phyloP scores from a whole-genome alignment of 208 protist species.

The Leishmania major region DNA sequence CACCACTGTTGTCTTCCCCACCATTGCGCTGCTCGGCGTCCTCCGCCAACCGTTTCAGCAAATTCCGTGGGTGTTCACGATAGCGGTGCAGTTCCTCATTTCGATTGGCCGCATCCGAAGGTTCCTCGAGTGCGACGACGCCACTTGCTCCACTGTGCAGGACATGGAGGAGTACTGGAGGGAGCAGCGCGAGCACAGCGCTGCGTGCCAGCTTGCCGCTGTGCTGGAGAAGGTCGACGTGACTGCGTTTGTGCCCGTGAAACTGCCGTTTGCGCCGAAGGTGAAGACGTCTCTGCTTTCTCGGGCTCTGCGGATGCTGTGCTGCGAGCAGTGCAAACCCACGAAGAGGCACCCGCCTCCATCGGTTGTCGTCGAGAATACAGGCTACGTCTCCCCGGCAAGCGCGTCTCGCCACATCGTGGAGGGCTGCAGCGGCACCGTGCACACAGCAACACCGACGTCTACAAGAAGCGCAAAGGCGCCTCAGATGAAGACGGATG shows the following conservation, averaged over 20 bases:
- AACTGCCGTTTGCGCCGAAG: constrained; percentile 47
- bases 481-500: background rate
- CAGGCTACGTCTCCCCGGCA: background rate
- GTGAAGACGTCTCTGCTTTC: constrained; percentile 20
- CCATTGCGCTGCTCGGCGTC: constrained; percentile 30
- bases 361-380: background rate
- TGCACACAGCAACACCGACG: background rate
- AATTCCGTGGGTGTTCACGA: constrained; percentile 75
- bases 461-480: background rate
- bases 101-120: constrained; percentile 53
- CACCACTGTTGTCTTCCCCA: constrained; percentile 59
- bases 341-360: background rate
- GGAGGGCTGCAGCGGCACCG: background rate
- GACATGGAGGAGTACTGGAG: constrained; percentile 32
- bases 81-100: constrained; percentile 68
- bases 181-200: constrained; percentile 15
- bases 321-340: constrained; percentile 26
- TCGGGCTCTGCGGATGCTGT: constrained; percentile 29
- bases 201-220: constrained; percentile 36
- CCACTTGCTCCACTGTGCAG: constrained; percentile 18
- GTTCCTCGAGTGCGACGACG: constrained; percentile 70
- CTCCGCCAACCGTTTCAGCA: constrained; percentile 63
- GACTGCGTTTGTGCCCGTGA: constrained; percentile 58
- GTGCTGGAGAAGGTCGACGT: constrained; percentile 49
- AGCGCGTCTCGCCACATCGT: background rate